Conservation (phyloP, 192 early-diverging fungal species). For the Tieghemiomyces parasiticus region DNA sequence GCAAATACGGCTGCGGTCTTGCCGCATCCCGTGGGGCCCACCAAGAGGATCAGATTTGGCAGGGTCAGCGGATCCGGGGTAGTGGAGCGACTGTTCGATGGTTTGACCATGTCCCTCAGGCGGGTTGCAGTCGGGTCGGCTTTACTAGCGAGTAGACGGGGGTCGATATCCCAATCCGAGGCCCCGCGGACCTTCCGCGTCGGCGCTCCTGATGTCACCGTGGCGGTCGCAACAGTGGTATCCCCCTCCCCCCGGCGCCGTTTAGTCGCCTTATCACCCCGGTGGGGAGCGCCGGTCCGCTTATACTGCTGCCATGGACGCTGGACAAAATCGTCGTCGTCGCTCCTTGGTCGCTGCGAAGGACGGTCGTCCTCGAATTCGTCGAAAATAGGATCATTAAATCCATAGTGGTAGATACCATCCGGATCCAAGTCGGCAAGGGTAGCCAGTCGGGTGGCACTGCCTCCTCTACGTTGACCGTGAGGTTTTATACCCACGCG, state of each 20-base stretch:
- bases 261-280: background rate
- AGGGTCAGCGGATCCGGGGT: background rate
- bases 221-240: background rate
- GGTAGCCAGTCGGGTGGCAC: background rate
- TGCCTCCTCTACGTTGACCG: background rate
- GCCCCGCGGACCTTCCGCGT: background rate
- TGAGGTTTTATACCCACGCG: background rate
- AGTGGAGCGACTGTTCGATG: no score
- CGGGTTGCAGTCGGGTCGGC: background rate
- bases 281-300: background rate
- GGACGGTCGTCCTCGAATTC: background rate
- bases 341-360: background rate
- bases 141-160: no score
- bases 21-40: slow-evolving; percentile 52
- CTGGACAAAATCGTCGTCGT: background rate
- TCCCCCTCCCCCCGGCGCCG: background rate
- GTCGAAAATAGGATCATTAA: background rate
- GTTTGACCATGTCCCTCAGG: background rate
- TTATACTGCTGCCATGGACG: background rate
- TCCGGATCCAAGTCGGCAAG: background rate
- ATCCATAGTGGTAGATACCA: background rate
- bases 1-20: slow-evolving; percentile 61
- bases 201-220: background rate
- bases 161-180: background rate
- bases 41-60: slow-evolving; percentile 38